Evolutionary conservation across 805 yeast genomes (phyloP).

Genomic region (Saturnispora silvae): DNA sequence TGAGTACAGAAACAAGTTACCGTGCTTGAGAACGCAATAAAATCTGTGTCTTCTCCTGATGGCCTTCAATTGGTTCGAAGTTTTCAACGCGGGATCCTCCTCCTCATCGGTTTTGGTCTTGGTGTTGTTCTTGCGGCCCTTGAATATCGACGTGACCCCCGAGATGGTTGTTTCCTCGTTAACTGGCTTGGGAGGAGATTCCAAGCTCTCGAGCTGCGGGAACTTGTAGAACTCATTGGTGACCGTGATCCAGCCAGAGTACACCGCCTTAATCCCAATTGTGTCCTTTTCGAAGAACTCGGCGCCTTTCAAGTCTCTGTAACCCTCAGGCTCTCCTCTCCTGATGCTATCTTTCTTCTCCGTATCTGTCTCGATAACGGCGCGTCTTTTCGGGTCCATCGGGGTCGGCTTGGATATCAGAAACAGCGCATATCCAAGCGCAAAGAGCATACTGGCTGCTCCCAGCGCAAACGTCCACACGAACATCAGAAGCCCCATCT

Average conservation of each 20-base stretch:
- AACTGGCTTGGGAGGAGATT: conserved; percentile 7
- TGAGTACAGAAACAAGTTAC: conserved; percentile 76
- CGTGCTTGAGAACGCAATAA: conserved; percentile 71
- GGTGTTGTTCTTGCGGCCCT: conserved; percentile 3
- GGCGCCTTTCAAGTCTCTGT: conserved; percentile 40
- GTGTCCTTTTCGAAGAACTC: conserved; percentile 49
- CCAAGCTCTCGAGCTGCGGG: conserved; percentile 29
- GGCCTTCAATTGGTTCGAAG: conserved; percentile 28
- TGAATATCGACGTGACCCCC: conserved; percentile 1
- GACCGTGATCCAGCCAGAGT: conserved; percentile 76
- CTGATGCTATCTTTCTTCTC: conserved; percentile 18
- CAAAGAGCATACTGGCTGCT: not conserved
- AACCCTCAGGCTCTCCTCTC: conserved; percentile 21
- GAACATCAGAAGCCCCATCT: not conserved
- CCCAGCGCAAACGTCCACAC: not conserved
- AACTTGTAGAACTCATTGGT: conserved; percentile 62
- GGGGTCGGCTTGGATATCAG: too few species aligned
- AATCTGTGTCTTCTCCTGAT: conserved; percentile 47
- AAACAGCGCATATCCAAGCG: not conserved
- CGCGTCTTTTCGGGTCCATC: conserved; percentile 15
- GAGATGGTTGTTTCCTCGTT: conserved; percentile 1
- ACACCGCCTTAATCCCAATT: conserved; percentile 54
- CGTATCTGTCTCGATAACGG: conserved; percentile 12
- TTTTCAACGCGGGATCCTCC: conserved; percentile 23
- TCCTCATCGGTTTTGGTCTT: conserved; percentile 5